phyloP scores from a whole-genome alignment of 2,329 filamentous ascomycete species.

The Phialemoniopsis sp. region DNA sequence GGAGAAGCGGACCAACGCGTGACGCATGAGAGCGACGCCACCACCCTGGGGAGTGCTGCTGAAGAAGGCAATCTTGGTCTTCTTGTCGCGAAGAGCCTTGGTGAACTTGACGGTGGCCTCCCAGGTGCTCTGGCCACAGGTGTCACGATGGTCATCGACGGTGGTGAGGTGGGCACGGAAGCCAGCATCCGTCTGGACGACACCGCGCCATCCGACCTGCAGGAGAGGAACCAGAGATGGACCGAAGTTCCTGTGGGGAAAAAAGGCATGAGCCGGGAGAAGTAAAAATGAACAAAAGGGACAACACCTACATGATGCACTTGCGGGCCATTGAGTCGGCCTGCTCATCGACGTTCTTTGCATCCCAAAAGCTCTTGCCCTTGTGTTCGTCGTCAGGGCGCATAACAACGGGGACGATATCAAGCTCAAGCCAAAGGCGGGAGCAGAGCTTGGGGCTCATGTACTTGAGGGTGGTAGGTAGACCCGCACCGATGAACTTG shows the following conservation, averaged over 20 bases:
- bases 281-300: background rate
- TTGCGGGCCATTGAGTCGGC: constrained; percentile 79
- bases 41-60: constrained; percentile 79
- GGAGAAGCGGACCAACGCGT: constrained; percentile 70
- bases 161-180: constrained; percentile 57
- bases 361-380: constrained; percentile 41
- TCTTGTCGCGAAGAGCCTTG: constrained; percentile 55
- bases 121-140: constrained; percentile 62
- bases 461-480: constrained; percentile 55
- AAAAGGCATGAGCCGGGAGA: constrained; percentile 3
- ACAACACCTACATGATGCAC: constrained; percentile 62
- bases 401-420: constrained; percentile 70
- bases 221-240: constrained; percentile 67
- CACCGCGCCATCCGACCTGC: constrained; percentile 61
- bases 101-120: constrained; percentile 60
- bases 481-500: constrained; percentile 73
- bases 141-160: constrained; percentile 54
- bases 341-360: constrained; percentile 69
- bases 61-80: constrained; percentile 72
- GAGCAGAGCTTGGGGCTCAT: constrained; percentile 64
- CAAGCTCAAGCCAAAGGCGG: constrained; percentile 70
- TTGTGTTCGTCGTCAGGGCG: constrained; percentile 39
- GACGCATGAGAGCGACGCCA: constrained; percentile 77
- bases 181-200: constrained; percentile 66
- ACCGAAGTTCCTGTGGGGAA: constrained; percentile 57